A percentile compares a stretch with the other conserved stretches of the same genome.
Evolutionary conservation across 2,329 filamentous ascomycete genomes (phyloP).

Genomic region (Colletotrichum viniferum): DNA sequence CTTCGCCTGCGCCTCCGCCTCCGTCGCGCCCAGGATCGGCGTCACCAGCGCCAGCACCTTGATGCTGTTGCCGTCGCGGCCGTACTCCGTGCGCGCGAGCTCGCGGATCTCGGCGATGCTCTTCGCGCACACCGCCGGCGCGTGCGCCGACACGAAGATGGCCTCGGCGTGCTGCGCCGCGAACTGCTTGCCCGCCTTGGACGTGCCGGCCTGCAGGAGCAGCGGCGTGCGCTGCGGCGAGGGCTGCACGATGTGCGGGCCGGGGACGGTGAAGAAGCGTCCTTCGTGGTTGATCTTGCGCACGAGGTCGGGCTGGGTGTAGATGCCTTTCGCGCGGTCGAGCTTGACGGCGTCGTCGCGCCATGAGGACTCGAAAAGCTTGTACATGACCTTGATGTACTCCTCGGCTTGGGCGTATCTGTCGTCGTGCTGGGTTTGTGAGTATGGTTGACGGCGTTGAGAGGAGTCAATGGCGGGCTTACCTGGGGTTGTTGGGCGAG

Average conservation of each 20-base stretch:
- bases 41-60: constrained; percentile 73
- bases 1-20: constrained; percentile 70
- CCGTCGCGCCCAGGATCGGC: constrained; percentile 67
- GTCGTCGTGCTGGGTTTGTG: constrained; percentile 59
- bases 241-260: constrained; percentile 69
- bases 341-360: constrained; percentile 68
- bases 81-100: constrained; percentile 54
- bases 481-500: constrained; percentile 55
- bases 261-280: constrained; percentile 67
- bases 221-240: constrained; percentile 72
- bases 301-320: constrained; percentile 56
- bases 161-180: constrained; percentile 74
- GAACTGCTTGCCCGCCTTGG: constrained; percentile 67
- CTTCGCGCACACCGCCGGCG: constrained; percentile 63
- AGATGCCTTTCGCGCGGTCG: constrained; percentile 62
- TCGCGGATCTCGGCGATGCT: constrained; percentile 67
- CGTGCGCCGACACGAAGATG: constrained; percentile 72
- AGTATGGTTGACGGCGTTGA: neutral
- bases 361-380: constrained; percentile 72
- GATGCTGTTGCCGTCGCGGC: constrained; percentile 63
- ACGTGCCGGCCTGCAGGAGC: constrained; percentile 73
- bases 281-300: constrained; percentile 70
- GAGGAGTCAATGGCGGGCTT: neutral
- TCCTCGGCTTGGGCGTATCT: constrained; percentile 68
- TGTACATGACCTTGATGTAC: constrained; percentile 68